phyloP scores from a whole-genome alignment of 2,329 filamentous ascomycete genomes.

The Cyclaneusma minus region DNA sequence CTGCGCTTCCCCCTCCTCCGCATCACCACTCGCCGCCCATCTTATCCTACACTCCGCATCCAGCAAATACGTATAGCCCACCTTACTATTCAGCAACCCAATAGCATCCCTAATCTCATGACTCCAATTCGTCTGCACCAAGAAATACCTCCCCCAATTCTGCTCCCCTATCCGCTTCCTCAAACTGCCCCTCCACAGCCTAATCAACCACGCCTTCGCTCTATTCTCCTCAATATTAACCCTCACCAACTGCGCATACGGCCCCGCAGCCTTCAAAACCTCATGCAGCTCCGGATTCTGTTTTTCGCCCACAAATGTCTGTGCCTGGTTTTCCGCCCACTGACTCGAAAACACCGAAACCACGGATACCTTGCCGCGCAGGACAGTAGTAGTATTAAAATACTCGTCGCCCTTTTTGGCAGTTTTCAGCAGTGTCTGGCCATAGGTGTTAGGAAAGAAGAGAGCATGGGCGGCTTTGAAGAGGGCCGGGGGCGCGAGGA shows the following conservation, averaged over 20 bases:
- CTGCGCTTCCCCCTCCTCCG: conserved; percentile 49
- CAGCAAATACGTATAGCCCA: conserved; percentile 75
- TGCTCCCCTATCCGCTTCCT: conserved; percentile 31
- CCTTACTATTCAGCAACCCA: conserved; percentile 71
- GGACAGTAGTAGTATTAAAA: conserved; percentile 58
- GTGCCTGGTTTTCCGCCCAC: conserved; percentile 74
- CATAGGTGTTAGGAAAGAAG: conserved; percentile 87
- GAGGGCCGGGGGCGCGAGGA: conserved; percentile 67
- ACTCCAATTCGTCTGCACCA: conserved; percentile 40
- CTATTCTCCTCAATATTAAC: conserved; percentile 79
- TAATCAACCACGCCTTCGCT: conserved; percentile 44
- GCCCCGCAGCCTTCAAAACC: conserved; percentile 36
- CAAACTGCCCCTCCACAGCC: conserved; percentile 37
- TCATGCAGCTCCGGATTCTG: conserved; percentile 56
- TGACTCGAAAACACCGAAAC: conserved; percentile 67
- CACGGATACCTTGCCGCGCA: conserved; percentile 60
- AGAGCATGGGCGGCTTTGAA: conserved; percentile 72
- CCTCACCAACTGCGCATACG: conserved; percentile 58
- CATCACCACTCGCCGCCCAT: conserved; percentile 75
- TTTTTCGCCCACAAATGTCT: conserved; percentile 48
- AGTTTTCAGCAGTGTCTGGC: conserved; percentile 53
- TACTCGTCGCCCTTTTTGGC: conserved; percentile 25
- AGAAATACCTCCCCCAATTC: conserved; percentile 45
- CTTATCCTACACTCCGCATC: conserved; percentile 79
- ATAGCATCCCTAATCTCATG: conserved; percentile 47